phyloP scores from a whole-genome alignment of 2,329 filamentous ascomycete genomes.

The Colletotrichum lindemuthianum region DNA sequence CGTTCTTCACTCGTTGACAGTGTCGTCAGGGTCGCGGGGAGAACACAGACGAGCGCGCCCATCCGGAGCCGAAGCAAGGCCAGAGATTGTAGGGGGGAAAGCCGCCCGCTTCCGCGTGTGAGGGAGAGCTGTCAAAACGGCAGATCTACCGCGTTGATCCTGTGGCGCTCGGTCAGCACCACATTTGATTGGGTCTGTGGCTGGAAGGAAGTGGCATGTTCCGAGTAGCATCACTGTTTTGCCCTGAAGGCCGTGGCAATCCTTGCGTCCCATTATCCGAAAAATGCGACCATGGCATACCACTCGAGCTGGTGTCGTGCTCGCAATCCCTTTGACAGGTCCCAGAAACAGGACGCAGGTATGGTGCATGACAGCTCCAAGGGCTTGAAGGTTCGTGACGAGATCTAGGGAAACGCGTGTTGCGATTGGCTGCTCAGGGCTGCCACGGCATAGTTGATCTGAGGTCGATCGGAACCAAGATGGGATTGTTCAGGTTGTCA shows the following conservation, averaged over 20 bases:
- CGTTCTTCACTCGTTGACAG: slow-evolving; percentile 7
- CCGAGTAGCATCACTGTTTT: slow-evolving; percentile 37
- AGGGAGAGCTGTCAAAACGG: slow-evolving; percentile 35
- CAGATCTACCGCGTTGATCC: slow-evolving; percentile 35
- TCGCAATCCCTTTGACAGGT: slow-evolving; percentile 32
- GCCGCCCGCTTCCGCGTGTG: slow-evolving; percentile 15
- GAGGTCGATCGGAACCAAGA: slow-evolving; percentile 37
- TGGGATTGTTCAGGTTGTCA: slow-evolving; percentile 40
- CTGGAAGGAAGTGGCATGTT: slow-evolving; percentile 35
- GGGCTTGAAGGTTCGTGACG: slow-evolving; percentile 30
- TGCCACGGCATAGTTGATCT: slow-evolving; percentile 37
- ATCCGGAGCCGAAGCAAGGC: slow-evolving; percentile 23
- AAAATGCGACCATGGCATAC: slow-evolving; percentile 10
- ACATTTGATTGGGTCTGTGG: slow-evolving; percentile 30
- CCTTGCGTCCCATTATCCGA: slow-evolving; percentile 12
- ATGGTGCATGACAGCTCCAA: slow-evolving; percentile 32
- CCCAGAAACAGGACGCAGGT: slow-evolving; percentile 29
- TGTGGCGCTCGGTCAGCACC: slow-evolving; percentile 27
- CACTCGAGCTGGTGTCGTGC: slow-evolving; percentile 24
- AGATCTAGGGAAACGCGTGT: slow-evolving; percentile 34
- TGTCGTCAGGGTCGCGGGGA: slow-evolving; percentile 4
- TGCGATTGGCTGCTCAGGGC: slow-evolving; percentile 41
- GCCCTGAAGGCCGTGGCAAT: slow-evolving; percentile 33
- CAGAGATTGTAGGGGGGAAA: no score
- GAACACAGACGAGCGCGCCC: slow-evolving; percentile 16